A percentile compares a stretch with the other conserved stretches of the same genome.
These are phyloP conservation scores for Diaporthe amygdali DNA, from an alignment of 2,329 filamentous ascomycete genomes.

Conservation along the genomic window DNA sequence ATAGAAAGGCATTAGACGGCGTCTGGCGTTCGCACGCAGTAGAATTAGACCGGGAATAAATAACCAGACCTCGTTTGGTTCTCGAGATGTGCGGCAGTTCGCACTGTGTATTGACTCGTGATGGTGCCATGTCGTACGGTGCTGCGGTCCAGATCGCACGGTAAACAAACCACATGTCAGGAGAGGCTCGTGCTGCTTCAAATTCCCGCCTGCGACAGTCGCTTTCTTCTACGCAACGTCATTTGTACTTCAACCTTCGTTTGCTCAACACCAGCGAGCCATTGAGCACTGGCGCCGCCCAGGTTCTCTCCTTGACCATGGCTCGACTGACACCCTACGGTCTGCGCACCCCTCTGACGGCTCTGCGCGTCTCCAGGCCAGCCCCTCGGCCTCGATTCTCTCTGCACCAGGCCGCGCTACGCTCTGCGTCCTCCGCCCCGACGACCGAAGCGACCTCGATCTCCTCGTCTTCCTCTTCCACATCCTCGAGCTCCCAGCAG, in stretches of 20 bases:
- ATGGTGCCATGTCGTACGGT: conserved; percentile 5
- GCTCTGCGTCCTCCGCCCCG: conserved; percentile 31
- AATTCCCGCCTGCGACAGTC: background rate
- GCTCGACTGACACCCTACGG: conserved; percentile 35
- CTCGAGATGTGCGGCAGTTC: background rate
- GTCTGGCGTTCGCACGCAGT: background rate
- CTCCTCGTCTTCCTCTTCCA: conserved; percentile 25
- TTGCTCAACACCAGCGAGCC: conserved; percentile 29
- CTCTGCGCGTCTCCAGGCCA: conserved; percentile 29
- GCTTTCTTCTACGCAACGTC: background rate
- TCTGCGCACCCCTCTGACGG: conserved; percentile 29
- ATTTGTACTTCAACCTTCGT: background rate
- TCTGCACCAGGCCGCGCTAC: conserved; percentile 23
- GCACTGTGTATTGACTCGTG: conserved; percentile 4
- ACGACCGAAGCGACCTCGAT: conserved; percentile 33
- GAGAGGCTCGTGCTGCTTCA: conserved; percentile 11
- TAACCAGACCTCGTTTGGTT: background rate
- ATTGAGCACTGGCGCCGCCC: conserved; percentile 40
- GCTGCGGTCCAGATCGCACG: background rate
- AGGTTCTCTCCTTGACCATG: conserved; percentile 35
- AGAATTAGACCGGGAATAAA: background rate
- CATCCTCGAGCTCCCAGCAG: background rate
- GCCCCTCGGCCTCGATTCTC: conserved; percentile 14
- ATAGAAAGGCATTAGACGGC: conserved; percentile 4
- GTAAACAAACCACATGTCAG: conserved; percentile 13